Evolutionary conservation across 2,329 filamentous ascomycete species (phyloP).

Genomic region (Xylaria digitata): DNA sequence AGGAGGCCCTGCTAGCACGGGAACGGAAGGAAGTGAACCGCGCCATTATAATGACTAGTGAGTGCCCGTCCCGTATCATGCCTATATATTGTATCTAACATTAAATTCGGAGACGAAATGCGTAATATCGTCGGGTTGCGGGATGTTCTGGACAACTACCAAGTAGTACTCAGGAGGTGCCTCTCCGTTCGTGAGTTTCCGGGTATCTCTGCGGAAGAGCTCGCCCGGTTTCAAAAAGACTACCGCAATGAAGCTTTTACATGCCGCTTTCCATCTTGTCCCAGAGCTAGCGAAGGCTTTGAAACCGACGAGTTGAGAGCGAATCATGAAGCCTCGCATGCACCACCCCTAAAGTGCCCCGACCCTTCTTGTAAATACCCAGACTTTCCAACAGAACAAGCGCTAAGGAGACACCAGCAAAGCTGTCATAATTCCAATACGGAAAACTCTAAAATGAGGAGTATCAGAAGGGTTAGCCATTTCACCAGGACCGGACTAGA

Average conservation of each 20-base stretch:
- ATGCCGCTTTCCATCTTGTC: constrained; percentile 15
- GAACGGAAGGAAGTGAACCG: background rate
- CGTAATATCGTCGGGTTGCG: background rate
- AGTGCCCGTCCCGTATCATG: background rate
- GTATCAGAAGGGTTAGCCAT: constrained; percentile 3
- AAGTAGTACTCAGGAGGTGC: constrained; percentile 8
- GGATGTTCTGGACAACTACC: constrained; percentile 18
- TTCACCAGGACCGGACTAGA: background rate
- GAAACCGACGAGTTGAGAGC: constrained; percentile 6
- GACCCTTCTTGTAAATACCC: constrained; percentile 18
- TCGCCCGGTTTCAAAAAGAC: constrained; percentile 12
- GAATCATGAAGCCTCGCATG: constrained; percentile 15
- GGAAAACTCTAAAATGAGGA: constrained; percentile 4
- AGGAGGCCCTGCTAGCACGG: constrained; percentile 4
- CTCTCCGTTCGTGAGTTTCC: constrained; percentile 11
- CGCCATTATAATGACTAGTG: background rate
- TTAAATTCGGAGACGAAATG: background rate
- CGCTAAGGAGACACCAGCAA: background rate
- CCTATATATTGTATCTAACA: background rate
- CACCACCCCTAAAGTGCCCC: constrained; percentile 7
- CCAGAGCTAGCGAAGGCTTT: constrained; percentile 9
- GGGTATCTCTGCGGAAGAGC: constrained; percentile 16
- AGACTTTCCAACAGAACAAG: background rate
- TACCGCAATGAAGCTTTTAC: constrained; percentile 2
- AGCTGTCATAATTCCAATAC: background rate